phyloP scores from a whole-genome alignment of 306 rosid species.

The Vigna reflexopilosa region DNA sequence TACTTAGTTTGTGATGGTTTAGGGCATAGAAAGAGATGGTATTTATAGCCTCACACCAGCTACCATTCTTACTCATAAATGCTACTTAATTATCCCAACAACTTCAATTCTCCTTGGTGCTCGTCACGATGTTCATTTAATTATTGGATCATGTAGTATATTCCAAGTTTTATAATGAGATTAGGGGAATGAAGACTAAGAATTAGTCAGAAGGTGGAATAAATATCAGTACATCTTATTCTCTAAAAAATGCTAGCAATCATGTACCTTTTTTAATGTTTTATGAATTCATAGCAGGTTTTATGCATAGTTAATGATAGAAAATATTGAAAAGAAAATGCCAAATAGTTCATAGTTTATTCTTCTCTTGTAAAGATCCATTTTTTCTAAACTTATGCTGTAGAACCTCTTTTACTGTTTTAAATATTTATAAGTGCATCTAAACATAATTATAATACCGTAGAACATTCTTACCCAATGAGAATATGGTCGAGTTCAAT shows the following conservation, averaged over 20 bases:
- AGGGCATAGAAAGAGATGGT: neutral
- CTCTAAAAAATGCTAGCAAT: neutral
- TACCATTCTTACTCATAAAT: neutral
- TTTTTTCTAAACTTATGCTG: too few species aligned
- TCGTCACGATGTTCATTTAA: neutral
- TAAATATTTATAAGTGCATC: too few species aligned
- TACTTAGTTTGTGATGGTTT: slow-evolving; percentile 12
- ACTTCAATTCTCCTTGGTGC: neutral
- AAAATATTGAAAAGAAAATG: too few species aligned
- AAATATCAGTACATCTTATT: neutral
- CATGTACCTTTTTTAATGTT: neutral
- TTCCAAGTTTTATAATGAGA: neutral
- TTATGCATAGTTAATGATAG: too few species aligned
- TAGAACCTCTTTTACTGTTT: too few species aligned
- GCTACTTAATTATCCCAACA: neutral
- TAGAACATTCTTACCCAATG: too few species aligned
- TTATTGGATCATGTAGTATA: neutral
- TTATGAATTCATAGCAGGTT: neutral
- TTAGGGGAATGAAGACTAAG: neutral
- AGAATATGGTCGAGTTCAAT: neutral
- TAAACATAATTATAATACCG: too few species aligned
- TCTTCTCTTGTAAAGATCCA: too few species aligned
- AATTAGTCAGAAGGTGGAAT: neutral
- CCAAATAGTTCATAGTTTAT: too few species aligned
- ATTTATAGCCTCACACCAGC: slow-evolving; percentile 21